phyloP scores from a whole-genome alignment of 2,329 filamentous ascomycete genomes.

The Coniochaeta prunicola region DNA sequence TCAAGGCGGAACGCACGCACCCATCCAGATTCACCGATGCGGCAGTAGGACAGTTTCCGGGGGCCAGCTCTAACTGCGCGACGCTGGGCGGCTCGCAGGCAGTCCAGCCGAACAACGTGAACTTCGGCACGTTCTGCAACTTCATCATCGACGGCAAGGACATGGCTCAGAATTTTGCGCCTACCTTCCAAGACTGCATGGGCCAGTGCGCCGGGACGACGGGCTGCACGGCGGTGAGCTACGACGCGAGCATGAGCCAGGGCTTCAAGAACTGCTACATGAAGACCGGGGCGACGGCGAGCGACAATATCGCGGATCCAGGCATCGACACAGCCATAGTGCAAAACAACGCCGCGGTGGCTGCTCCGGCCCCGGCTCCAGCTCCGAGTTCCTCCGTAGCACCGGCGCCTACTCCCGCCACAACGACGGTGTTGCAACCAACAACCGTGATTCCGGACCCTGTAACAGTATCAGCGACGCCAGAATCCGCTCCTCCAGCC shows the following conservation, averaged over 20 bases:
- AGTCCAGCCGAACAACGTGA: slow-evolving; percentile 6
- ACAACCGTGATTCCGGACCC: neutral
- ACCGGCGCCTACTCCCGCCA: neutral
- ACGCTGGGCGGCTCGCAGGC: slow-evolving; percentile 11
- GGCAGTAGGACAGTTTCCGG: slow-evolving; percentile 17
- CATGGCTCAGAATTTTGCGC: slow-evolving; percentile 18
- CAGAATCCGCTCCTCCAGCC: neutral
- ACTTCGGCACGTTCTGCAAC: slow-evolving; percentile 17
- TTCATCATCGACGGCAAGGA: slow-evolving; percentile 19
- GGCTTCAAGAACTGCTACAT: slow-evolving; percentile 26
- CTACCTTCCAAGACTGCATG: slow-evolving; percentile 21
- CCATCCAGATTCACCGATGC: slow-evolving; percentile 13
- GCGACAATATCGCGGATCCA: slow-evolving; percentile 9
- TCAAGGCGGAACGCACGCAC: slow-evolving; percentile 6
- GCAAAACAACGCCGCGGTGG: neutral
- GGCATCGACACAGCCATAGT: slow-evolving; percentile 20
- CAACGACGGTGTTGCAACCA: neutral
- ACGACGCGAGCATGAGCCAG: slow-evolving; percentile 14
- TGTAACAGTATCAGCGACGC: slow-evolving; percentile 5
- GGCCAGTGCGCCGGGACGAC: slow-evolving; percentile 15
- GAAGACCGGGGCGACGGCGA: slow-evolving; percentile 12
- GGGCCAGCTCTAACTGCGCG: slow-evolving; percentile 18
- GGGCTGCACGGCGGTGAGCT: slow-evolving; percentile 18
- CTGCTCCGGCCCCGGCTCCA: neutral
- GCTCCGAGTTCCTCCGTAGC: neutral